These are phyloP conservation scores for Phytopythium kandeliae DNA, from an alignment of 352 stramenopile genomes.

Conservation along the genomic window DNA sequence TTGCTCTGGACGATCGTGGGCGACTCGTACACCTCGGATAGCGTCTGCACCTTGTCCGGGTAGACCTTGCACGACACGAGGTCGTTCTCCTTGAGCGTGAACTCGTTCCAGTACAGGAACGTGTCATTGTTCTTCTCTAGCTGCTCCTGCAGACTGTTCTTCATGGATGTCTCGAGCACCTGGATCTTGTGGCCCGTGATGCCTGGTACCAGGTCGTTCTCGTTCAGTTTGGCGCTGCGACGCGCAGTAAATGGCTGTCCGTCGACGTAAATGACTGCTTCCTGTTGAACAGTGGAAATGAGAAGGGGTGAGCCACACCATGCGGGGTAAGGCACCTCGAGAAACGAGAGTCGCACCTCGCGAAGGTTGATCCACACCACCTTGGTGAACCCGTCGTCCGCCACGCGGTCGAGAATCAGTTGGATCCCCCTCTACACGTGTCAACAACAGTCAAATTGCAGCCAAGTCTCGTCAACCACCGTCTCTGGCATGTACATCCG, in stretches of 20 bases:
- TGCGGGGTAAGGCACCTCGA: background rate
- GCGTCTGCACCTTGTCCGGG: conserved; percentile 44
- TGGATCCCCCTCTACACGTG: conserved; percentile 57
- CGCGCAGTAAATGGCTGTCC: conserved; percentile 65
- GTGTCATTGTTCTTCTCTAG: conserved; percentile 28
- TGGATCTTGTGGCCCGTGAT: conserved; percentile 82
- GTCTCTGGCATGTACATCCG: no score
- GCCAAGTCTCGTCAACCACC: background rate
- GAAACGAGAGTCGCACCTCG: conserved; percentile 24
- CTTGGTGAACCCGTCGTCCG: conserved; percentile 67
- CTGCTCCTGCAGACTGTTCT: conserved; percentile 72
- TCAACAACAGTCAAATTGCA: no score
- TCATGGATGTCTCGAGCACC: conserved; percentile 75
- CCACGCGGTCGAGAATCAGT: conserved; percentile 58
- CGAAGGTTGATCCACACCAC: conserved; percentile 83
- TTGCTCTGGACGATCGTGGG: conserved; percentile 24
- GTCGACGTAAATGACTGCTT: conserved; percentile 82
- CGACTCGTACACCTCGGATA: conserved; percentile 63
- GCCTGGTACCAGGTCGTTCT: conserved; percentile 77
- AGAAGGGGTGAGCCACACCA: background rate
- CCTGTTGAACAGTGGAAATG: conserved; percentile 16
- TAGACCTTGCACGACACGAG: conserved; percentile 31
- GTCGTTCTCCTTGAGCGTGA: conserved; percentile 59
- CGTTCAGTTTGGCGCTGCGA: conserved; percentile 69
- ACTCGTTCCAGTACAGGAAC: conserved; percentile 84